Base-by-base conservation (phyloP, 75 land plant species). In the Pinus taeda region DNA sequence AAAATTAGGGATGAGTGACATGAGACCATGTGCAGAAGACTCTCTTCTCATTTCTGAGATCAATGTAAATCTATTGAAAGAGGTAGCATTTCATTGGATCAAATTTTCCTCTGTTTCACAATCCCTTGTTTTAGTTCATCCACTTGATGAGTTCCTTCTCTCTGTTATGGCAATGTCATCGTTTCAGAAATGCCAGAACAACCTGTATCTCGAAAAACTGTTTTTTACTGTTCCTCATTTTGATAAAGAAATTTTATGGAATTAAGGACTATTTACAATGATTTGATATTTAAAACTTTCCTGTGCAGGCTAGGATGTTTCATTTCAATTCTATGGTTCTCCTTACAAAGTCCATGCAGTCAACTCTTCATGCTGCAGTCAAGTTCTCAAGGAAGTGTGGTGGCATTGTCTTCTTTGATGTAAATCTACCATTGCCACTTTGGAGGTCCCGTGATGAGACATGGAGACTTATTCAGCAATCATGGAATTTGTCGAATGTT, bases 381-480 rank as follows among this genome's bases (percentile, higher is more conserved):
- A 82, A 84, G 58, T 75, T 86, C 63, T 85, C 87, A n/a, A 89
- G 88, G 56, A 83, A 79, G 73, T 72, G 83, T 57, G 93, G 95
- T 20, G 83, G 86, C 3, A 79, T 75, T 72, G 77, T 90, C 1
- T 97, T 94, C 49, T 95, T 92, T 83, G 99, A 97, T 76, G 74
- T 93, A 15, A 97, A 97, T 76, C 89, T 97, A 29, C 95, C 98
- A 9, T 62, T 97, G 70, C 98, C 98, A 3, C 84, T 91, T 45
- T 97, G 98, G 99, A 74, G 84, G 17, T 86, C 98, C 71, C 71
- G 73, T 57, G 86, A 86, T 29, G 90, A 88, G 57, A 87, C 95
- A 3, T 89, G 87, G 80, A 24, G 2, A n/a, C 72, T 91, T 36
- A 86, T 97, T 61, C 73, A 85, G 21, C 59, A 85, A 77, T 92